phyloP scores from a whole-genome alignment of 306 rosid species.

The Casuarina cunninghamiana region DNA sequence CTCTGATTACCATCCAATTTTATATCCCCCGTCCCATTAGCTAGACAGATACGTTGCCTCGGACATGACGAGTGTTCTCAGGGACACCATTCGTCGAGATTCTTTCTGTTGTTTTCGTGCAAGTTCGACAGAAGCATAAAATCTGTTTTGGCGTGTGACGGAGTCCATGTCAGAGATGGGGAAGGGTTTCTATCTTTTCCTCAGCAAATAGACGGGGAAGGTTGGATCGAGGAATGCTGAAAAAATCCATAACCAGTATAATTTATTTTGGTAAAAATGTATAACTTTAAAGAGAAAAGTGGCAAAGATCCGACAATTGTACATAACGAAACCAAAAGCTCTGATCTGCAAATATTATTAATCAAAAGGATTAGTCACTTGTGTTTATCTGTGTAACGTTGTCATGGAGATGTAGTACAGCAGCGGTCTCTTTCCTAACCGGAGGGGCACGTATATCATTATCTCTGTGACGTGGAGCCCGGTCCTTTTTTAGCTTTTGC shows the following conservation, averaged over 20 bases:
- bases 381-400: background rate
- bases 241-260: too few relatives aligned
- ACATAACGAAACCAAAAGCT: too few relatives aligned
- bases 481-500: conserved; percentile 28
- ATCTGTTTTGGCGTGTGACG: background rate
- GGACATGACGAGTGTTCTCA: background rate
- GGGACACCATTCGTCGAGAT: background rate
- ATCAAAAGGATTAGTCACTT: too few relatives aligned
- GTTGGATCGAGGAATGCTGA: too few relatives aligned
- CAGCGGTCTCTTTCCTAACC: background rate
- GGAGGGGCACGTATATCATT: conserved; percentile 19
- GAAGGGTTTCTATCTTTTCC: too few relatives aligned
- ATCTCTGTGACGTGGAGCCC: conserved; percentile 38
- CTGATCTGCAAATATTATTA: too few relatives aligned
- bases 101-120: background rate
- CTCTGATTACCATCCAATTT: background rate
- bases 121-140: background rate
- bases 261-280: too few relatives aligned
- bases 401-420: background rate
- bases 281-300: too few relatives aligned
- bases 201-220: too few relatives aligned
- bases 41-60: background rate
- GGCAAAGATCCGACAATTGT: too few relatives aligned
- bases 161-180: too few relatives aligned
- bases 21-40: too few relatives aligned